phyloP scores from a whole-genome alignment of 768 basidiomycete genomes.

The Tylopilus felleus region DNA sequence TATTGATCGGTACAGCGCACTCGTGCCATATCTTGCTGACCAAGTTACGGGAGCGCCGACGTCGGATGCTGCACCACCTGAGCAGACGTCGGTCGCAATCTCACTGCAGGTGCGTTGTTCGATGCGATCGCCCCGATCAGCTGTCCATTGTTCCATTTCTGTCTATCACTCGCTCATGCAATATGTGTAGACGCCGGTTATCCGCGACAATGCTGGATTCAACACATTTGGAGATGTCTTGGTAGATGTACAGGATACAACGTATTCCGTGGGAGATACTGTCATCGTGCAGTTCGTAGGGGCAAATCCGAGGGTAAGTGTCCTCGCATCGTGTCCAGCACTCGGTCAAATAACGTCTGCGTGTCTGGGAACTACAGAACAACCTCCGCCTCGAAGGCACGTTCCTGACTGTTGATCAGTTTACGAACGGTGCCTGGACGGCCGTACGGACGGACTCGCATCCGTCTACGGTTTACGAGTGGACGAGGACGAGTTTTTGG shows the following conservation, averaged over 20 bases:
- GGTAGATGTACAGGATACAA: constrained; percentile 45
- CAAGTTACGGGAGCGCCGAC: constrained; percentile 42
- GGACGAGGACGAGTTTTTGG: constrained; percentile 56
- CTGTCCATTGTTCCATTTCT: neutral
- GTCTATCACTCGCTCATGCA: neutral
- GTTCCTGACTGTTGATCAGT: constrained; percentile 64
- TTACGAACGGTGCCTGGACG: constrained; percentile 48
- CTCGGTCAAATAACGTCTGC: neutral
- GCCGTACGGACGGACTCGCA: constrained; percentile 71
- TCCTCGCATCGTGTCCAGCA: neutral
- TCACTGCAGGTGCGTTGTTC: constrained; percentile 52
- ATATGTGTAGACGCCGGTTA: constrained; percentile 48
- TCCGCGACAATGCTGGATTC: constrained; percentile 55
- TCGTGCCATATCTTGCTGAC: constrained; percentile 61
- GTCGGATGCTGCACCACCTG: constrained; percentile 63
- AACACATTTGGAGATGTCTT: constrained; percentile 62
- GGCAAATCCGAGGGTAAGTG: constrained; percentile 69
- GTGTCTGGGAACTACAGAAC: constrained; percentile 44
- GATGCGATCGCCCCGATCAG: too few relatives aligned
- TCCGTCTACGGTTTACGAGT: constrained; percentile 67
- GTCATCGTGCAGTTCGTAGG: constrained; percentile 67
- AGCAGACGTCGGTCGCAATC: constrained; percentile 63
- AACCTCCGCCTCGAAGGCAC: constrained; percentile 72
- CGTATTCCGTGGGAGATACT: constrained; percentile 55
- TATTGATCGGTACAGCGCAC: constrained; percentile 67